Evolutionary conservation across 805 yeast species (phyloP), one percentile per base, ranked within the genome.

Genomic region (Lipomyces orientalis): DNA sequence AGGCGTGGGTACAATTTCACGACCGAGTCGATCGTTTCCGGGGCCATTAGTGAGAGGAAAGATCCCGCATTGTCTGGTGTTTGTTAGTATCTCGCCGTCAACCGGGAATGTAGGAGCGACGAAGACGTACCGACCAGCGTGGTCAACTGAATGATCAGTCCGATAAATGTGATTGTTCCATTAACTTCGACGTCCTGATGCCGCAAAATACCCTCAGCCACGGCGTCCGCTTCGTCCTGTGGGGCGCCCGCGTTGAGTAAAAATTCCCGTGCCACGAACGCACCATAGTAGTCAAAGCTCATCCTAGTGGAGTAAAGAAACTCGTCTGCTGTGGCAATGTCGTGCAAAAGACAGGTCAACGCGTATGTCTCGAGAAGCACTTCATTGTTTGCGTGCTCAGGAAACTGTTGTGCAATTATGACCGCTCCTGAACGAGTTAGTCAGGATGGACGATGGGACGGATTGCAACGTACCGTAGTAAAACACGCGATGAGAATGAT

Each of bases 231-330:
- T 33, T 67, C 64, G 59, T 72, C 74, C 16, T 59, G 61, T 7
- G 64, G 62, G 4, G 60, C 66, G 12, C 58, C 58, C 10, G 66
- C 58, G 25, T 62, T 34, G n/a, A 65, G 54, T 9, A 72, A 51
- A 37, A 69, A 55, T 14, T 71, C 71, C 7, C 70, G 69, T 10
- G 75, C 74, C 31, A 70, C 19, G 33, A 67, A 58, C 9, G 71
- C 75, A 5, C 75, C 75, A 37, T 72, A 73, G 37, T 70, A 73
- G 57, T 73, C 75, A 69, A 73, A 73, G 46, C 71, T 65, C 70
- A 73, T 64, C 34, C 64, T 65, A 29, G 75, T 70, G 2, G 69
- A 73, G 22, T 58, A 49, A 6, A 69, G 57, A 46, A 67, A 65
- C 59, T 66, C 63, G 31, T 60, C 69, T 12, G 73, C 69, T 14